These are phyloP conservation scores for Xylaria sp. DNA, from an alignment of 495 filamentous ascomycete species.

Conservation along the genomic window DNA sequence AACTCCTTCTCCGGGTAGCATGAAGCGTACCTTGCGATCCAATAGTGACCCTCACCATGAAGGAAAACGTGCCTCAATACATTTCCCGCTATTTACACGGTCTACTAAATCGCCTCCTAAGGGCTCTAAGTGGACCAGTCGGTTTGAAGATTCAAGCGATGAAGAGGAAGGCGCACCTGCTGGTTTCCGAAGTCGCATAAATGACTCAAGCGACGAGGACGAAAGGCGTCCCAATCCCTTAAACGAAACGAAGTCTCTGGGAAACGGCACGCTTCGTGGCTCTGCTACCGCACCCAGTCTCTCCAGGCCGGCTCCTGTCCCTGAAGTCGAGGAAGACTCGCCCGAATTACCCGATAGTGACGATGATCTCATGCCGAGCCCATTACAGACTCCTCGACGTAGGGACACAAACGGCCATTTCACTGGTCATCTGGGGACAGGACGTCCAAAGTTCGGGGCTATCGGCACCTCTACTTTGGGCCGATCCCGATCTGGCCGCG, in stretches of 20 bases:
- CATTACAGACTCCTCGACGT: slow-evolving; percentile 30
- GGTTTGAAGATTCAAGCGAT: slow-evolving; percentile 76
- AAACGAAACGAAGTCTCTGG: slow-evolving; percentile 25
- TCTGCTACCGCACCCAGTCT: slow-evolving; percentile 30
- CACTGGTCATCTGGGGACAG: neutral
- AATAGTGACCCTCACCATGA: slow-evolving; percentile 36
- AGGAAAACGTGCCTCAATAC: slow-evolving; percentile 35
- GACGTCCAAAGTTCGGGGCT: slow-evolving; percentile 33
- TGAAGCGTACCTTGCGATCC: slow-evolving; percentile 37
- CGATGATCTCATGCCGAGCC: slow-evolving; percentile 37
- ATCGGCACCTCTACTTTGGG: slow-evolving; percentile 39
- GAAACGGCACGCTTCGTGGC: slow-evolving; percentile 31
- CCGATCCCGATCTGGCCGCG: slow-evolving; percentile 47
- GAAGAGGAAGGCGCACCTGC: slow-evolving; percentile 61
- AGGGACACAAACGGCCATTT: neutral
- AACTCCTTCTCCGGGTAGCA: slow-evolving; percentile 15
- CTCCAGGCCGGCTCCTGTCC: slow-evolving; percentile 38
- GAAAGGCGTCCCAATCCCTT: slow-evolving; percentile 37
- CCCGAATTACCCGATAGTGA: slow-evolving; percentile 42
- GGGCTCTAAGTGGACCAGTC: slow-evolving; percentile 42
- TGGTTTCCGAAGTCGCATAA: slow-evolving; percentile 73
- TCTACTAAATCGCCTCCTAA: slow-evolving; percentile 31
- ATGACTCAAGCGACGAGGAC: slow-evolving; percentile 83
- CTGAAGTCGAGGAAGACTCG: slow-evolving; percentile 47
- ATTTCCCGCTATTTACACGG: slow-evolving; percentile 38